Percentiles rank a stretch among this genome's conserved stretches.
Evolutionary conservation across 148 eudicot species (phyloP).

Genomic region (Fagopyrum tataricum): DNA sequence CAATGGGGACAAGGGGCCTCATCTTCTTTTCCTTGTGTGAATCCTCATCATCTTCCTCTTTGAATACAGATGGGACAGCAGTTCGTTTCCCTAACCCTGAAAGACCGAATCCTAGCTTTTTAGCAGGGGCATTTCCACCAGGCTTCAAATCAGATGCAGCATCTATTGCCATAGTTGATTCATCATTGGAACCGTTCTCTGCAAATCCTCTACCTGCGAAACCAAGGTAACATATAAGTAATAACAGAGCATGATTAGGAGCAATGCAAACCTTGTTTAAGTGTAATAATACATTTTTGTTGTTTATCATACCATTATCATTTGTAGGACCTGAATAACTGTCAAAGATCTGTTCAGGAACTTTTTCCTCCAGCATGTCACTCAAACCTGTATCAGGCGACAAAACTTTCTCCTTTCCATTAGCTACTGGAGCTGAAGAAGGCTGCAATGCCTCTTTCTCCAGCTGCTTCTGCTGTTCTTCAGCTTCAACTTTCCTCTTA

Average conservation of each 20-base stretch:
- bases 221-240: background rate
- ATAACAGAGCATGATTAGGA: background rate
- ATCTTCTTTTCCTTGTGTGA: slow-evolving; percentile 88
- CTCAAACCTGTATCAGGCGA: slow-evolving; percentile 23
- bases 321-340: slow-evolving; percentile 28
- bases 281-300: background rate
- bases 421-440: slow-evolving; percentile 29
- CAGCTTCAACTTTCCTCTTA: slow-evolving; percentile 62
- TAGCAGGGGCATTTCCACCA: slow-evolving; percentile 40
- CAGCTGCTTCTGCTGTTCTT: slow-evolving; percentile 49
- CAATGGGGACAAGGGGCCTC: slow-evolving; percentile 96
- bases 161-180: slow-evolving; percentile 25
- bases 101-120: slow-evolving; percentile 85
- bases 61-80: slow-evolving; percentile 76
- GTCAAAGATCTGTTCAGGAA: slow-evolving; percentile 32
- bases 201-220: slow-evolving; percentile 36
- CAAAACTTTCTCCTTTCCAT: slow-evolving; percentile 38
- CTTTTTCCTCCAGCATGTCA: slow-evolving; percentile 36
- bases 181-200: slow-evolving; percentile 63
- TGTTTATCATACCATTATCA: slow-evolving; percentile 29
- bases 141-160: slow-evolving; percentile 37
- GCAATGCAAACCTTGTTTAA: background rate
- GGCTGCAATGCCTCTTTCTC: slow-evolving; percentile 35
- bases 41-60: slow-evolving; percentile 88
- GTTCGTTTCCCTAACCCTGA: slow-evolving; percentile 84